Conservation (phyloP, 768 basidiomycete species). For the Pleurotus djamor region DNA sequence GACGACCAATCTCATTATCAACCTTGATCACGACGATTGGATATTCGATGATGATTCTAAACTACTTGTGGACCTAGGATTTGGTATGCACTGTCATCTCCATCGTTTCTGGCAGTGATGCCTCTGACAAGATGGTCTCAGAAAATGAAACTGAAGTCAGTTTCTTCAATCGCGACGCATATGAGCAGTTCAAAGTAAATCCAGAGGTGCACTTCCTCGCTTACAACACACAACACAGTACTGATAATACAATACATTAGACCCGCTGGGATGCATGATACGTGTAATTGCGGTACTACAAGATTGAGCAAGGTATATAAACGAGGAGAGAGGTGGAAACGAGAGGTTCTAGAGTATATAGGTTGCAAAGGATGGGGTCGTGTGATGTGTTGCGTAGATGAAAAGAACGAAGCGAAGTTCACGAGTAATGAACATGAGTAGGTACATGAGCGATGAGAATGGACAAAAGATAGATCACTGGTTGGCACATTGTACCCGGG, state of each 20-base stretch:
- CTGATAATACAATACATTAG: slow-evolving; percentile 5
- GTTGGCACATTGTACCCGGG: slow-evolving; percentile 94
- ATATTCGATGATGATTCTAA: slow-evolving; percentile 70
- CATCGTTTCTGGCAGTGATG: background rate
- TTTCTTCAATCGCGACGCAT: slow-evolving; percentile 78
- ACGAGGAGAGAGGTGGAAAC: background rate
- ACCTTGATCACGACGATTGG: slow-evolving; percentile 95
- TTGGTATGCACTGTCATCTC: slow-evolving; percentile 54
- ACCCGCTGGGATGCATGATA: slow-evolving; percentile 11
- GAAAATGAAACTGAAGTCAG: slow-evolving; percentile 97
- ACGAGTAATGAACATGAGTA: too few species aligned
- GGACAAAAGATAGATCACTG: slow-evolving; percentile 44
- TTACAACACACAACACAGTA: background rate
- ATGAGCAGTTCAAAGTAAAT: slow-evolving; percentile 78
- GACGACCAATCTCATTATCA: slow-evolving; percentile 98
- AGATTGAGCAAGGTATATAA: slow-evolving; percentile 6
- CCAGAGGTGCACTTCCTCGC: slow-evolving; percentile 59
- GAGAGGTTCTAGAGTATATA: slow-evolving; percentile 19
- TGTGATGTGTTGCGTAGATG: background rate
- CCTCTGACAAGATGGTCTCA: slow-evolving; percentile 23
- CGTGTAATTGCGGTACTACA: background rate
- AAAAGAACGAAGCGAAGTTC: too few species aligned
- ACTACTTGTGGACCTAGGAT: slow-evolving; percentile 65
- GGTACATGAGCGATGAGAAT: slow-evolving; percentile 10
- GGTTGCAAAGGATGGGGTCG: background rate